A percentile compares a stretch with the other conserved stretches of the same genome.
These are phyloP conservation scores for Priceomyces carsonii DNA, from an alignment of 805 yeast species.

Conservation along the genomic window DNA sequence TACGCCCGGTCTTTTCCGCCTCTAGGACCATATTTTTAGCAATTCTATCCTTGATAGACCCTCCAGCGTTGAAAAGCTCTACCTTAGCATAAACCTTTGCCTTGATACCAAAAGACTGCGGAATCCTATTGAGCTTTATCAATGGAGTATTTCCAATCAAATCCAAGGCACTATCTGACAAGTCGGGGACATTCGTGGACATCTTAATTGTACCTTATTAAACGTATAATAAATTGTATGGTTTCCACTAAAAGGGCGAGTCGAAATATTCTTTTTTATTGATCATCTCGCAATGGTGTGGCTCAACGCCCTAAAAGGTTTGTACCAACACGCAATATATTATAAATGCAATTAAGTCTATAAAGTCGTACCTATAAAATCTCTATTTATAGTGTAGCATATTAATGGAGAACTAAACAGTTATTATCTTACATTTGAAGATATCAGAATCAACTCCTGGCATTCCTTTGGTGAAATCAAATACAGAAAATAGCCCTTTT, in stretches of 20 bases:
- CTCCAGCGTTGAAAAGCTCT: constrained; percentile 86
- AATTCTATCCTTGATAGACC: constrained; percentile 86
- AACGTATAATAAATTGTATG: too few species aligned
- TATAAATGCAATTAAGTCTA: too few species aligned
- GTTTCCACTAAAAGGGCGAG: too few species aligned
- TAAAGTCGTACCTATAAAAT: too few species aligned
- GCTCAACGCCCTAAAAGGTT: too few species aligned
- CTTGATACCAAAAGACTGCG: constrained; percentile 72
- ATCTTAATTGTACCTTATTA: too few species aligned
- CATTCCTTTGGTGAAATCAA: constrained; percentile 85
- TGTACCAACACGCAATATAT: too few species aligned
- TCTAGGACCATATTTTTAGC: constrained; percentile 85
- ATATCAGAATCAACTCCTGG: constrained; percentile 68
- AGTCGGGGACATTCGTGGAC: constrained; percentile 5
- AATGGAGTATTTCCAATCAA: constrained; percentile 86
- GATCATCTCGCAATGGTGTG: too few species aligned
- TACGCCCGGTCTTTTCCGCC: constrained; percentile 75
- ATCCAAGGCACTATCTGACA: constrained; percentile 60
- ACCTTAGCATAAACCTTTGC: constrained; percentile 73
- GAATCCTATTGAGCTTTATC: constrained; percentile 71
- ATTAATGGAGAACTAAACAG: too few species aligned
- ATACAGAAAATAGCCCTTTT: constrained; percentile 74
- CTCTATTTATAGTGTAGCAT: too few species aligned
- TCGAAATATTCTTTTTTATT: too few species aligned
- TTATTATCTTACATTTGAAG: constrained; percentile 62